phyloP scores from a whole-genome alignment of 192 early-diverging fungal species.

The Coemansia sp. region DNA sequence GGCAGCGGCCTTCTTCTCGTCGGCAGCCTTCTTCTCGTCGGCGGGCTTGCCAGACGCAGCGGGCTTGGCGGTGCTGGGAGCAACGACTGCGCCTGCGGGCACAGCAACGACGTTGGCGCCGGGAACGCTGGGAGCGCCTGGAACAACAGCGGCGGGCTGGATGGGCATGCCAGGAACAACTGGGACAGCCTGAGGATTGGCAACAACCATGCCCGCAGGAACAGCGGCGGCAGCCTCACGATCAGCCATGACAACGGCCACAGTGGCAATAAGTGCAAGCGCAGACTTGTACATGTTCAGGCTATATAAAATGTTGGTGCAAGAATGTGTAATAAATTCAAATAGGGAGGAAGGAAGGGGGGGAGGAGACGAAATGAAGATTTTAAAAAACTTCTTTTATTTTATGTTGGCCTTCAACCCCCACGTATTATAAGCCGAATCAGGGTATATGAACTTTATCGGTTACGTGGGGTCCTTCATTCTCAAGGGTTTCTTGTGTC shows the following conservation, averaged over 20 bases:
- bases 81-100: background rate
- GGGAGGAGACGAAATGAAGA: too few species aligned
- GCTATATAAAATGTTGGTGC: background rate
- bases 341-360: too few species aligned
- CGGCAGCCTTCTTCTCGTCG: background rate
- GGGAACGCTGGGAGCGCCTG: background rate
- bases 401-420: too few species aligned
- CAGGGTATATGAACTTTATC: too few species aligned
- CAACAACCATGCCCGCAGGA: background rate
- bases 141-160: background rate
- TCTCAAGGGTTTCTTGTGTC: too few species aligned
- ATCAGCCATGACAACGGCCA: slow-evolving; percentile 4
- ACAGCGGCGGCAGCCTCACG: background rate
- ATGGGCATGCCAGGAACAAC: background rate
- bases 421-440: too few species aligned
- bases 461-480: too few species aligned
- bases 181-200: background rate
- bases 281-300: background rate
- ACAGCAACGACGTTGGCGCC: background rate
- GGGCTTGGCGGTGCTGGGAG: background rate
- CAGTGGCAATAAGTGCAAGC: background rate
- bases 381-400: too few species aligned
- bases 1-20: slow-evolving; percentile 11
- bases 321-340: background rate
- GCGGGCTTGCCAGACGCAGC: background rate